Base-by-base conservation (phyloP, 2,329 filamentous ascomycete genomes). In the Fusarium transvaalense region DNA sequence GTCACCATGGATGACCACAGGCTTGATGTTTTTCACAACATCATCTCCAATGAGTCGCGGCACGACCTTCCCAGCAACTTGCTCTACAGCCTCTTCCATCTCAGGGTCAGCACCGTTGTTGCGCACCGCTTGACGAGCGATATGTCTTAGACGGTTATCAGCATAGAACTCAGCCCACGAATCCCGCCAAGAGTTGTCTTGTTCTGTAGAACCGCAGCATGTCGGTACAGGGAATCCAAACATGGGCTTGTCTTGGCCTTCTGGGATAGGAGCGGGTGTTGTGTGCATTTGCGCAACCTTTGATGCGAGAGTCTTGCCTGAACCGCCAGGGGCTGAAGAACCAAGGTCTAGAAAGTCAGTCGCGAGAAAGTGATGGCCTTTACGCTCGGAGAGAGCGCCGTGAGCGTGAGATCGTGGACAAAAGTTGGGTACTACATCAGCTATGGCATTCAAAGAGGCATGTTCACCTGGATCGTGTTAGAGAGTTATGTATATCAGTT, bases 121-220 rank as follows among this genome's bases (percentile, higher is more conserved):
- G 69, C 78, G 78, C 66, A 89, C 82, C 1, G 85, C 87, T 25
- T 84, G 82, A 10, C 79, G 78, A 14, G 92, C 75, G 46, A 97
- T 90, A 48, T 84, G 84, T 13, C 89, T 83, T 50, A 97, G 79
- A 5, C 94, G 84, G 71, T 91, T 90, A 31, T 97, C 85, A 1
- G 91, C 92, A 76, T 93, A 97, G 74, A 98, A 97, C 0, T 93
- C 89, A 1, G 92, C 88, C 95, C 95, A 98, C 13, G 88, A 91
- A 8, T 83, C 80, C 47, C 83, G 86, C 81, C 87, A 97, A 0
- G 81, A 81, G 76, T 97, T 98, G 47, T 93, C 88, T 79, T 97
- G 95, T 39, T 86, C 86, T 10, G 93, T 96, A 45, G 92, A 88
- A 3, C 94, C 94, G 78, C 95, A 97, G 79, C 92, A 97, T 0